Percentiles rank a stretch among this genome's conserved stretches.
These are phyloP conservation scores for Suillus spraguei DNA, from an alignment of 768 basidiomycete genomes.

Conservation along the genomic window DNA sequence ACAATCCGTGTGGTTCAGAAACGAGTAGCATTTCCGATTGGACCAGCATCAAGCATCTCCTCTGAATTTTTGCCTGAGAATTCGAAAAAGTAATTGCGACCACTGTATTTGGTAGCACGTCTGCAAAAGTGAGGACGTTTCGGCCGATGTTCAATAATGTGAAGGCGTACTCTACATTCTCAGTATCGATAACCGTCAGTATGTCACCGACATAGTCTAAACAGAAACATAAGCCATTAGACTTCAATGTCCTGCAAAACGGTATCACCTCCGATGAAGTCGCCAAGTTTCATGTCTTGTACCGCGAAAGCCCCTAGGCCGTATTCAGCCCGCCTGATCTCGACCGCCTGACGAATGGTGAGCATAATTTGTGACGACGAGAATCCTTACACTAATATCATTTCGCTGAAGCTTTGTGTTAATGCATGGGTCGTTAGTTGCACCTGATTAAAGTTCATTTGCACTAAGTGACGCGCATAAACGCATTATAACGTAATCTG, in stretches of 20 bases:
- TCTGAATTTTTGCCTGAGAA: neutral
- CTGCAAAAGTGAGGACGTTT: slow-evolving; percentile 14
- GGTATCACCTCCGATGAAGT: slow-evolving; percentile 37
- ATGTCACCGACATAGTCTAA: slow-evolving; percentile 45
- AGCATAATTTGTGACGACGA: neutral
- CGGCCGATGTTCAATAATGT: neutral
- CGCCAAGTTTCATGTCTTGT: slow-evolving; percentile 20
- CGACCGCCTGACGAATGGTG: slow-evolving; percentile 30
- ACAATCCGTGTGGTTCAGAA: slow-evolving; percentile 41
- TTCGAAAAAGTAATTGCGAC: slow-evolving; percentile 40
- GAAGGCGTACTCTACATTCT: slow-evolving; percentile 9
- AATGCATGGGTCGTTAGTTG: slow-evolving; percentile 21
- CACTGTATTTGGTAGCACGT: slow-evolving; percentile 13
- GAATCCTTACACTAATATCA: slow-evolving; percentile 22
- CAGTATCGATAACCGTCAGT: slow-evolving; percentile 18
- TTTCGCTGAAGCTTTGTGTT: slow-evolving; percentile 33
- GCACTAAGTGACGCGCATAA: neutral
- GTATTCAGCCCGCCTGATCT: slow-evolving; percentile 35
- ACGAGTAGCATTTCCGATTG: slow-evolving; percentile 45
- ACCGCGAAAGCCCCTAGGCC: slow-evolving; percentile 53
- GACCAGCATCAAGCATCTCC: slow-evolving; percentile 39
- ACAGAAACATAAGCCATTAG: neutral
- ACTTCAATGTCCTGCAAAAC: neutral
- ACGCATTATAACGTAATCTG: neutral
- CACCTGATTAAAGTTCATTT: slow-evolving; percentile 20